These are phyloP conservation scores for Xerocomellus intermedius DNA, from an alignment of 768 basidiomycete species.

Conservation along the genomic window DNA sequence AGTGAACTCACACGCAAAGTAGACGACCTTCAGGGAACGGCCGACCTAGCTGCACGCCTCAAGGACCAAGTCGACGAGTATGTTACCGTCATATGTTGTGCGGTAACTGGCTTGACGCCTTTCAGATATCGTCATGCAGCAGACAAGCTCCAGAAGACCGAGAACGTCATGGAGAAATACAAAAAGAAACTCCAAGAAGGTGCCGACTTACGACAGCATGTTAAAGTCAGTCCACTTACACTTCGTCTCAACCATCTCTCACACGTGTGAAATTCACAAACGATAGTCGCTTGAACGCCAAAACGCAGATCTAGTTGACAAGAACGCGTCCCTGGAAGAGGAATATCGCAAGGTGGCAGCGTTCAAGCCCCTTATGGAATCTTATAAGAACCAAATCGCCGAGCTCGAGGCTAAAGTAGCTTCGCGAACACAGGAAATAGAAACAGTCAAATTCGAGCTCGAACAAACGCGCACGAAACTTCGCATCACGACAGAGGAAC, in stretches of 20 bases:
- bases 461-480: constrained; percentile 72
- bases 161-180: constrained; percentile 98
- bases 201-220: constrained; percentile 81
- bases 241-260: not conserved
- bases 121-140: constrained; percentile 85
- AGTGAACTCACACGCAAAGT: constrained; percentile 75
- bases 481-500: constrained; percentile 66
- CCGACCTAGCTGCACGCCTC: constrained; percentile 73
- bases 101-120: not conserved
- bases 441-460: constrained; percentile 70
- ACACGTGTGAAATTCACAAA: not conserved
- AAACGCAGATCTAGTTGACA: constrained; percentile 88
- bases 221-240: constrained; percentile 55
- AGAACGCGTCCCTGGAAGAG: constrained; percentile 88
- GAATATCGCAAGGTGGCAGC: constrained; percentile 85
- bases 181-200: constrained; percentile 97
- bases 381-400: constrained; percentile 83
- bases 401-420: constrained; percentile 76
- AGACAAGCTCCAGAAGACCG: constrained; percentile 89
- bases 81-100: not conserved
- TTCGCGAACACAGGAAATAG: constrained; percentile 64
- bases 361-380: constrained; percentile 88
- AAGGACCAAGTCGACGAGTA: constrained; percentile 97
- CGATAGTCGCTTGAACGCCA: constrained; percentile 88
- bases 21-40: constrained; percentile 76